Evolutionary conservation across 129 eudicot genomes (phyloP).

Genomic region (Heracleum sosnowskyi): DNA sequence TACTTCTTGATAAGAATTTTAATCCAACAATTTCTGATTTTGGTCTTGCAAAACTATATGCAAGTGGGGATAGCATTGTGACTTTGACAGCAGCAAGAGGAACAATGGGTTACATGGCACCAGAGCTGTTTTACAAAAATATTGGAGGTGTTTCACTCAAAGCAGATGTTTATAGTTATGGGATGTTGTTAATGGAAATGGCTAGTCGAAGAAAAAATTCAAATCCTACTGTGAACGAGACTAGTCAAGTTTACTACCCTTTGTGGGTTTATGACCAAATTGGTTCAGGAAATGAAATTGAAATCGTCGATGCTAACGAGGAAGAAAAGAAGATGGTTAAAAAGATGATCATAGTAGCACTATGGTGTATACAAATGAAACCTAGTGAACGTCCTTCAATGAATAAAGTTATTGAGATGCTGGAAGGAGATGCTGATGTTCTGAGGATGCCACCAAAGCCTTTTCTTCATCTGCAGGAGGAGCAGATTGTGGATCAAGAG

Average conservation of each 20-base stretch:
- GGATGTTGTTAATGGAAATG: slow-evolving; percentile 16
- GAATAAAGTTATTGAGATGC: slow-evolving; percentile 14
- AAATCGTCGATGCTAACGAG: slow-evolving; percentile 1
- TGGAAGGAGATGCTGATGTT: slow-evolving; percentile 5
- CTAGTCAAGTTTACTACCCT: slow-evolving; percentile 3
- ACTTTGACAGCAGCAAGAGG: slow-evolving; percentile 8
- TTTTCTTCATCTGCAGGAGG: slow-evolving; percentile 6
- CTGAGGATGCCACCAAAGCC: slow-evolving; percentile 5
- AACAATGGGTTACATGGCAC: slow-evolving; percentile 11
- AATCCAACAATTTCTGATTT: slow-evolving; percentile 8
- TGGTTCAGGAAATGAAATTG: background rate
- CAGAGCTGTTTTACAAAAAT: slow-evolving; percentile 10
- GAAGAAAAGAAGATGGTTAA: slow-evolving; percentile 5
- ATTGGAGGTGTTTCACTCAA: slow-evolving; percentile 10
- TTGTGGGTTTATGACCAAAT: slow-evolving; percentile 1
- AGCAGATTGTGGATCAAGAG: background rate
- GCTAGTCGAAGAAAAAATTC: slow-evolving; percentile 13
- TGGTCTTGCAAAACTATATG: slow-evolving; percentile 13
- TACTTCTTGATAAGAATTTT: slow-evolving; percentile 7
- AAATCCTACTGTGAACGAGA: background rate
- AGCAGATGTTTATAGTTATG: slow-evolving; percentile 10
- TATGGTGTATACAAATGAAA: slow-evolving; percentile 13
- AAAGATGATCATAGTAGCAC: slow-evolving; percentile 5
- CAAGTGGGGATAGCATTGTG: slow-evolving; percentile 4
- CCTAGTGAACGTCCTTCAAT: slow-evolving; percentile 12